Evolutionary conservation across 208 protist genomes (phyloP), one percentile per base, ranked within the genome.

Genomic region (Leishmania braziliensis): DNA sequence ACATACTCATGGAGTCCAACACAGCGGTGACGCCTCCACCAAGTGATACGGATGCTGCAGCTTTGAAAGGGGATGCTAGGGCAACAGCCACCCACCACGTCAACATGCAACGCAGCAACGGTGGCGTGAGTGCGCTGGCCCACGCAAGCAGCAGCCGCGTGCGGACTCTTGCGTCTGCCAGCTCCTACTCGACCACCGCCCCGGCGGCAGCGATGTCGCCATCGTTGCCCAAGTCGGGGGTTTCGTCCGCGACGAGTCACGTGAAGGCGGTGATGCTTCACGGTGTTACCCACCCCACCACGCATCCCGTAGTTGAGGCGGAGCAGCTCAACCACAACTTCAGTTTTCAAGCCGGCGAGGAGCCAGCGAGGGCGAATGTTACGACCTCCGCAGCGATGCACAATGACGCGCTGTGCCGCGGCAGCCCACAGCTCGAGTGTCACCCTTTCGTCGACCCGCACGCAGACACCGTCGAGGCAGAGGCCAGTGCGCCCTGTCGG

Each of bases 311-410:
- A 9, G 66, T 70, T 0, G 79, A 81, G 0, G 88, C 85, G 0
- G 91, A 85, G 50, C 58, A 86, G 77, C 29, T 80, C 63, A 89
- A 89, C 84, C 90, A 92, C 68, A 69, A 77, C 16, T 78, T 91
- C 0, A 91, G 90, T 68, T 94, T 88, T 60, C 50, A 87, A 33
- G 77, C 78, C 8, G 63, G 54, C 43, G 66, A 78, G 43, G 71
- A 81, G 2, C 20, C 53, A 3, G 8, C 73, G 18, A 26, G 9
- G 16, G 14, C 20, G 1, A 56, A 33, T 20, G 50, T 10, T 26
- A 18, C 50, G 23, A 51, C 20, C 46, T 2, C 48, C 48, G 69
- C 20, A 4, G 20, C 16, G 10, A 23, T 10, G 43, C 46, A 43
- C 18, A 3, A 29, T 53, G 23, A 5, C 43, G 68, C 6, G 12